Base-by-base conservation (phyloP, 805 yeast species). In the Candida nonsorbophila region DNA sequence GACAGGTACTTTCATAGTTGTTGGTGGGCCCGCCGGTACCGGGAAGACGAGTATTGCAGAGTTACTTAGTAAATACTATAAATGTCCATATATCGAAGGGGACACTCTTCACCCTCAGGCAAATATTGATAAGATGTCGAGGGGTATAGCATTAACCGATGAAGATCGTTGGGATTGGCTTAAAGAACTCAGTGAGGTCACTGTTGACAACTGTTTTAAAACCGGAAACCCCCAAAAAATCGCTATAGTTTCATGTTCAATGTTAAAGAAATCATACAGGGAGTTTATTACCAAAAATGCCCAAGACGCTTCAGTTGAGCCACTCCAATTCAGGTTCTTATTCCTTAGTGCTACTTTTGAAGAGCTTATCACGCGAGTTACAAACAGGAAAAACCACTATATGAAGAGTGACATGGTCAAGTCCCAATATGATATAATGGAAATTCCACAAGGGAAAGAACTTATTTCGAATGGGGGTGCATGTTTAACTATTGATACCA, bases 1-100 rank as follows among this genome's bases (percentile, higher is more conserved):
- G 25, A 29, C 35, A 16, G 40, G 39, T 6, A 42, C 50, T 1
- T 74, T 77, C 2, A 53, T 75, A 17, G 77, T 87, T 2, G 76
- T 90, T 6, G 96, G 94, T 8, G 98, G 98, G 0, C 95, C 97
- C 1, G 88, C 96, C 0, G 97, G 97, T 6, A 83, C 95, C 2
- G 98, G 98, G 1, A 92, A 92, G 52, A 69, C 94, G 14, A 84
- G 96, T 2, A 72, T 83, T 13, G 94, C 84, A 0, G 58, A 59
- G 9, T 45, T 53, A 7, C 46, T 88, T 13, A 53, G 80, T 0
- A 36, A 57, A 13, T 47, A 55, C 14, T 67, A 75, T 12, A 35
- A 53, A 3, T 66, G 80, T 27, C 66, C 76, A 2, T 87, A 73
- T 48, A 53, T 87, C 8, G 98, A 92, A 53, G 98, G 97, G 4